These are phyloP conservation scores for Blastobotrys terrestris DNA, from an alignment of 805 yeast species.

Conservation along the genomic window DNA sequence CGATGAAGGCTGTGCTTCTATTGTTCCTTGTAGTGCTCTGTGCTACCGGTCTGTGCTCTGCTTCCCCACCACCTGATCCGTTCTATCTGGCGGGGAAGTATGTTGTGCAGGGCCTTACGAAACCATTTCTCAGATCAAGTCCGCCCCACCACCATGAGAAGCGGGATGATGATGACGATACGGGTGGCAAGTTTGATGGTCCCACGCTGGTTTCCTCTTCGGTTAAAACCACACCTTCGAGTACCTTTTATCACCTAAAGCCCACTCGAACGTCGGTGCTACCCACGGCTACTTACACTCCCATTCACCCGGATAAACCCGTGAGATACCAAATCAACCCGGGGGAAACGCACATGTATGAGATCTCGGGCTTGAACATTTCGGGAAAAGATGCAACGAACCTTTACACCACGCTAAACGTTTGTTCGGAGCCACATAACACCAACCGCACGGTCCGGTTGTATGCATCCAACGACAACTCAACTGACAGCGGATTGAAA, in stretches of 20 bases:
- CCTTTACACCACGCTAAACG: constrained; percentile 33
- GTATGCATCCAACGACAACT: constrained; percentile 16
- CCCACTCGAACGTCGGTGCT: background rate
- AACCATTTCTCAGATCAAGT: background rate
- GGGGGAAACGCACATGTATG: constrained; percentile 25
- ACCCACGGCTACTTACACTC: constrained; percentile 19
- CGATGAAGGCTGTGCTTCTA: background rate
- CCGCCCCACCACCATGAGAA: background rate
- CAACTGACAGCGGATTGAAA: background rate
- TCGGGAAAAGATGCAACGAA: constrained; percentile 16
- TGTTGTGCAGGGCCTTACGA: background rate
- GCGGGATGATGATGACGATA: background rate
- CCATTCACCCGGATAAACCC: constrained; percentile 18
- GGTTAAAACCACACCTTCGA: background rate
- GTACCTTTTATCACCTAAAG: background rate
- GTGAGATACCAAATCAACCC: constrained; percentile 29
- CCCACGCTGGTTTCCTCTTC: background rate
- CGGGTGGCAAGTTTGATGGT: background rate
- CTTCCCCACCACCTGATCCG: background rate
- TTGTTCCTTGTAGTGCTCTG: background rate
- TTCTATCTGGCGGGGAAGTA: background rate
- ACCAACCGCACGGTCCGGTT: background rate
- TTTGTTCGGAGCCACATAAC: constrained; percentile 26
- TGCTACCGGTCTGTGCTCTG: background rate
- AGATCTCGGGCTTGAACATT: constrained; percentile 13